These are phyloP conservation scores for Bryoerythrophyllum caledonicum DNA, from an alignment of 225 moss, liverwort and hornwort species.

Conservation along the genomic window DNA sequence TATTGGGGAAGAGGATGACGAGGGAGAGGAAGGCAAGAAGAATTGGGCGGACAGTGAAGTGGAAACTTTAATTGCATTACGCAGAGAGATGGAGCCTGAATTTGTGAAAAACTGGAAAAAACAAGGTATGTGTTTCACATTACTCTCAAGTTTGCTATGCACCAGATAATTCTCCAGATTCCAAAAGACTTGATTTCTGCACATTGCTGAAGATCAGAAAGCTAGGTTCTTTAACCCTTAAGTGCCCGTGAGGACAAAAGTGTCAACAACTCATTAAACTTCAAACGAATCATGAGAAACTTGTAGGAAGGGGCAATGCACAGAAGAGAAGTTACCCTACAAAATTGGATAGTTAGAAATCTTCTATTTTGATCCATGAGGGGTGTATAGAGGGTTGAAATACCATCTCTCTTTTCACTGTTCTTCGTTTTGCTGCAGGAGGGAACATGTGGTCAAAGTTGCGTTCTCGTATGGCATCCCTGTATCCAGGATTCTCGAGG, in stretches of 20 bases:
- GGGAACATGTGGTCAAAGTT: slow-evolving; percentile 60
- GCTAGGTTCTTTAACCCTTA: not conserved
- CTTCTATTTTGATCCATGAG: too few species aligned
- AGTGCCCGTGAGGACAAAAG: too few species aligned
- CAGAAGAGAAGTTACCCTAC: too few species aligned
- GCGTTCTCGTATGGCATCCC: slow-evolving; percentile 35
- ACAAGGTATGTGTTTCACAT: slow-evolving; percentile 36
- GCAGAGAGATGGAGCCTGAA: slow-evolving; percentile 51
- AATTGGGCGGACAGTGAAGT: slow-evolving; percentile 56
- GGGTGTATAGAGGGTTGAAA: too few species aligned
- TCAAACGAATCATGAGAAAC: too few species aligned
- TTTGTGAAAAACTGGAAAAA: slow-evolving; percentile 58
- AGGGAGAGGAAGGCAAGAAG: slow-evolving; percentile 56
- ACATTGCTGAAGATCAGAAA: not conserved
- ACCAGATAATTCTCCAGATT: not conserved
- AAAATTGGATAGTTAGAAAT: too few species aligned
- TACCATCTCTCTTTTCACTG: too few species aligned
- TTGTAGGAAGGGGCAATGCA: too few species aligned
- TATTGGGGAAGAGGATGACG: slow-evolving; percentile 35
- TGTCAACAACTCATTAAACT: too few species aligned
- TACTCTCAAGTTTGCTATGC: not conserved
- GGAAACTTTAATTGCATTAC: slow-evolving; percentile 51
- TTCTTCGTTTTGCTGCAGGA: slow-evolving; percentile 22
- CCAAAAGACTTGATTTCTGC: not conserved
- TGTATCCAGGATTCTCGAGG: slow-evolving; percentile 48